Conservation (phyloP, 78 protist genomes). For the Dictyostelium purpureum region DNA sequence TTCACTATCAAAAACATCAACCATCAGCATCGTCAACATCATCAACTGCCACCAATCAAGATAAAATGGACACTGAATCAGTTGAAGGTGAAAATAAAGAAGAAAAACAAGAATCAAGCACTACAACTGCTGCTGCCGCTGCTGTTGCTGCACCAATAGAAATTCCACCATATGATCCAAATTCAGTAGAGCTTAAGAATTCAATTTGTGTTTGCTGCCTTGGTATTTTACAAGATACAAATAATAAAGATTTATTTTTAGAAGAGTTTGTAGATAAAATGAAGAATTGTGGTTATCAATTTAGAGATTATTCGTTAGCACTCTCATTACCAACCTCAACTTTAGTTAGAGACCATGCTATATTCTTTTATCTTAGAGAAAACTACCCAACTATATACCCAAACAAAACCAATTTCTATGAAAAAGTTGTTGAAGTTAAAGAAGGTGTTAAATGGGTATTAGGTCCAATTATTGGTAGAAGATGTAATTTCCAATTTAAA, state of each 20-base stretch:
- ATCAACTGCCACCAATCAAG: no score
- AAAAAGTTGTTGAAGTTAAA: conserved; percentile 30
- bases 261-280: conserved; percentile 20
- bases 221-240: conserved; percentile 57
- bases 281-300: conserved; percentile 25
- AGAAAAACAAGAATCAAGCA: background rate
- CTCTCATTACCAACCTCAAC: conserved; percentile 22
- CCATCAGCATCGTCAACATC: background rate
- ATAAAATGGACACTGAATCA: background rate
- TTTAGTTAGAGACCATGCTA: conserved; percentile 31
- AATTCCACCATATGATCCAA: background rate
- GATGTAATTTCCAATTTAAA: background rate
- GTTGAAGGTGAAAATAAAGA: background rate
- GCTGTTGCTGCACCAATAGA: background rate
- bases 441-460: conserved; percentile 76
- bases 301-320: conserved; percentile 45
- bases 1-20: background rate
- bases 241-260: background rate
- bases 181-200: background rate
- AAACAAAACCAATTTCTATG: background rate
- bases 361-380: conserved; percentile 19
- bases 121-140: background rate
- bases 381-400: background rate
- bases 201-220: conserved; percentile 37
- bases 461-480: conserved; percentile 52